These are phyloP conservation scores for Fistulinella prunicolor DNA, from an alignment of 768 basidiomycete genomes.

Conservation along the genomic window DNA sequence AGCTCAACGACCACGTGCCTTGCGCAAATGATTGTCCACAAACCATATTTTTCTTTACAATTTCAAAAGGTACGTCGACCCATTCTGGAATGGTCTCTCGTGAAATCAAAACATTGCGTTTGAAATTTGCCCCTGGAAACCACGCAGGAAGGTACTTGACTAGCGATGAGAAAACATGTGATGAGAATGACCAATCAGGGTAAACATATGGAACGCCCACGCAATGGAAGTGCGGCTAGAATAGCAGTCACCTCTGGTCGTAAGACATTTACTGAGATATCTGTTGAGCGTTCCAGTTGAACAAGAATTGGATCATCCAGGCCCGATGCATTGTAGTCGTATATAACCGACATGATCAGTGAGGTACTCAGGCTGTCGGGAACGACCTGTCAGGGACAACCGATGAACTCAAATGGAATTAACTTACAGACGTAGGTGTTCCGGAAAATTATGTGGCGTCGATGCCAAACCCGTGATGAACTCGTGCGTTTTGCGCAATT, in stretches of 20 bases:
- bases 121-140: slow-evolving; percentile 24
- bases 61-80: slow-evolving; percentile 23
- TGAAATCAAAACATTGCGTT: slow-evolving; percentile 15
- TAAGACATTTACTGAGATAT: slow-evolving; percentile 11
- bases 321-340: slow-evolving; percentile 17
- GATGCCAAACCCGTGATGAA: slow-evolving; percentile 28
- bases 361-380: slow-evolving; percentile 19
- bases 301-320: slow-evolving; percentile 20
- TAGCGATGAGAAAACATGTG: no score
- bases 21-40: neutral
- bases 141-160: slow-evolving; percentile 21
- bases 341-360: slow-evolving; percentile 24
- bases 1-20: neutral
- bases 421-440: slow-evolving; percentile 24
- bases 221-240: slow-evolving; percentile 13
- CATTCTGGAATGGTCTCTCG: slow-evolving; percentile 5
- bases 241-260: slow-evolving; percentile 18
- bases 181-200: slow-evolving; percentile 1
- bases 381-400: neutral
- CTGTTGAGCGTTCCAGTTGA: slow-evolving; percentile 12
- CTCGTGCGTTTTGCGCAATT: slow-evolving; percentile 31
- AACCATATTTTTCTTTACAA: slow-evolving; percentile 23
- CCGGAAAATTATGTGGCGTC: slow-evolving; percentile 19
- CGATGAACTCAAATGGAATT: neutral
- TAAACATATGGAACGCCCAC: slow-evolving; percentile 7